Percentiles rank a stretch among this genome's conserved stretches.
phyloP scores from a whole-genome alignment of 768 basidiomycete species.

The Leccinum fibrillosum region DNA sequence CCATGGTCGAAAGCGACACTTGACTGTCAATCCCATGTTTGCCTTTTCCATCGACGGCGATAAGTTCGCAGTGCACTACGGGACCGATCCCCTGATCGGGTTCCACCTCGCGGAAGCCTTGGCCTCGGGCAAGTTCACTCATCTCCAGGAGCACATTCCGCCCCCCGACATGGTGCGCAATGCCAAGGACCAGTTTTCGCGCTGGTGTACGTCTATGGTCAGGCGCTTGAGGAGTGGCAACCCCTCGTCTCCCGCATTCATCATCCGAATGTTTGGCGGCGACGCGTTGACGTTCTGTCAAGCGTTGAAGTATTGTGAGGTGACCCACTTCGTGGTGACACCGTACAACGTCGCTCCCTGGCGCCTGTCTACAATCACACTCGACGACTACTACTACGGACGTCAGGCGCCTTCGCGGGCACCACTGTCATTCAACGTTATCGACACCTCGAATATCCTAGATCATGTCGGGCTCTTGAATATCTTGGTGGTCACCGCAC shows the following conservation, averaged over 20 bases:
- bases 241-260: conserved; percentile 16
- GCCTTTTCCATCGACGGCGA: conserved; percentile 26
- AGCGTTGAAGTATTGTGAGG: conserved; percentile 15
- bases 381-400: conserved; percentile 22
- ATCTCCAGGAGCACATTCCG: background rate
- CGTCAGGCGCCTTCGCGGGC: conserved; percentile 7
- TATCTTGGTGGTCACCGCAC: conserved; percentile 19
- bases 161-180: conserved; percentile 9
- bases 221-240: conserved; percentile 11
- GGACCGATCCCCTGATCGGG: conserved; percentile 25
- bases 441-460: conserved; percentile 30
- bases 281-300: conserved; percentile 27
- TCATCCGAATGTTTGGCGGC: conserved; percentile 29
- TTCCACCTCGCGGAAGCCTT: conserved; percentile 31
- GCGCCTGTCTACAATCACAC: conserved; percentile 18
- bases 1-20: background rate
- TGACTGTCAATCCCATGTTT: conserved; percentile 28
- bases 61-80: conserved; percentile 27
- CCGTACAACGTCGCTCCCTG: conserved; percentile 24
- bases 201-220: conserved; percentile 22
- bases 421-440: conserved; percentile 29
- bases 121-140: conserved; percentile 7
- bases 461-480: conserved; percentile 29
- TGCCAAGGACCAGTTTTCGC: conserved; percentile 23
- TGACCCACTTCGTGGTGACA: conserved; percentile 7